Base-by-base conservation (phyloP, 805 yeast species). In the Saccharomycopsis fodiens region DNA sequence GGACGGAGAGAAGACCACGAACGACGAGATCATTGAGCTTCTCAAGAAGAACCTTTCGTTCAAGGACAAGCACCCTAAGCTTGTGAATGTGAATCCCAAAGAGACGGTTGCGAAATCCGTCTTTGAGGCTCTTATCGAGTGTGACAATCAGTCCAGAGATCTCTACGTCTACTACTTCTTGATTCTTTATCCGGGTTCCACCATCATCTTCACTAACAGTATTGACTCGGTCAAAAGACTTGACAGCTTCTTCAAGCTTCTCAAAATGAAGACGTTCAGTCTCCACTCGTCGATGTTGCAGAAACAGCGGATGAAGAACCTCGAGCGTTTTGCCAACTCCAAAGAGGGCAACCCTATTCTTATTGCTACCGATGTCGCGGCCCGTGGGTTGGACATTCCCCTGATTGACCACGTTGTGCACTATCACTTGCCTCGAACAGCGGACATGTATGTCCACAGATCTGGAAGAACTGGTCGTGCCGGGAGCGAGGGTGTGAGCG, bases 401-500 rank as follows among this genome's bases (percentile, higher is more conserved):
- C 76, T 74, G 39, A 89, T 93, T 42, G 82, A 88, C 55, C 97
- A 93, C 62, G 97, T 93, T 41, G 85, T 91, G 17, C 98, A 93
- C 63, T 93, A 91, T 59, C 97, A 93, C 64, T 71, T 93, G 51
- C 97, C 98, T 8, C 73, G 97, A 52, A 73, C 94, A 13, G 97
- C 97, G 0, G 98, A 93, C 59, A 79, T 87, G 42, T 93, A 93
- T 59, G 81, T 93, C 55, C 98, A 93, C 64, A 75, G 98, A 62
- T 85, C 96, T 1, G 98, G 98, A 51, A 80, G 98, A 74, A 93
- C 98, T n/a, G 97, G 95, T 0, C 82, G 98, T 70, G 97, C 95
- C 1, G 93, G 91, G 1, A 62, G 63, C 30, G 91, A 85, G 59
- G 98, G 98, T 70, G 96, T 93, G n/a, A 83, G 96, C 2, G 82